These are phyloP conservation scores for Fusarium oligoseptatum DNA, from an alignment of 2,329 filamentous ascomycete genomes.

Conservation along the genomic window DNA sequence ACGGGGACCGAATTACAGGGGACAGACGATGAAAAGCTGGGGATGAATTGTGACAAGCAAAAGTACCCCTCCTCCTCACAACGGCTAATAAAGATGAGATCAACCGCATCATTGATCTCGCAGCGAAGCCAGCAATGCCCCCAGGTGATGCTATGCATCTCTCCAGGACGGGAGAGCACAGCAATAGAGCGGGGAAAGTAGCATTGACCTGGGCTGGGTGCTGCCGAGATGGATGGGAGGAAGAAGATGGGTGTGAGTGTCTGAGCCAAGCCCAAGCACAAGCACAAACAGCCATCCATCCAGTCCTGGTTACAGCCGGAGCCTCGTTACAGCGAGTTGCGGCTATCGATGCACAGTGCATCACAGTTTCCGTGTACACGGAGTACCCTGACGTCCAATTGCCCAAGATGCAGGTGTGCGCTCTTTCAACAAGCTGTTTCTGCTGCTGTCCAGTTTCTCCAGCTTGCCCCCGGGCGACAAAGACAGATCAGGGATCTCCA, in stretches of 20 bases:
- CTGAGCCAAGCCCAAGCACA: slow-evolving; percentile 15
- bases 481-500: slow-evolving; percentile 19
- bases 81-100: slow-evolving; percentile 3
- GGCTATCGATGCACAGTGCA: background rate
- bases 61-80: background rate
- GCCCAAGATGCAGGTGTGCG: background rate
- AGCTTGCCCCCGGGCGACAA: slow-evolving; percentile 13
- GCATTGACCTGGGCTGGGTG: slow-evolving; percentile 27
- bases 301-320: background rate
- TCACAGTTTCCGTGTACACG: background rate
- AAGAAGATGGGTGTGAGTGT: slow-evolving; percentile 3
- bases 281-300: background rate
- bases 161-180: slow-evolving; percentile 9
- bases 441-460: background rate
- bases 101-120: slow-evolving; percentile 3
- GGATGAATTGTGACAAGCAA: background rate
- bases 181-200: slow-evolving; percentile 43
- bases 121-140: slow-evolving; percentile 3
- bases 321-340: background rate
- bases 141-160: slow-evolving; percentile 9
- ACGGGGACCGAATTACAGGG: slow-evolving; percentile 1
- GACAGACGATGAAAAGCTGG: background rate
- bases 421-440: background rate
- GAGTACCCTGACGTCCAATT: background rate
- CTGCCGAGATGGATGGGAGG: slow-evolving; percentile 16